phyloP scores from a whole-genome alignment of 169 alveolate species.

The Plasmodium adleri region DNA sequence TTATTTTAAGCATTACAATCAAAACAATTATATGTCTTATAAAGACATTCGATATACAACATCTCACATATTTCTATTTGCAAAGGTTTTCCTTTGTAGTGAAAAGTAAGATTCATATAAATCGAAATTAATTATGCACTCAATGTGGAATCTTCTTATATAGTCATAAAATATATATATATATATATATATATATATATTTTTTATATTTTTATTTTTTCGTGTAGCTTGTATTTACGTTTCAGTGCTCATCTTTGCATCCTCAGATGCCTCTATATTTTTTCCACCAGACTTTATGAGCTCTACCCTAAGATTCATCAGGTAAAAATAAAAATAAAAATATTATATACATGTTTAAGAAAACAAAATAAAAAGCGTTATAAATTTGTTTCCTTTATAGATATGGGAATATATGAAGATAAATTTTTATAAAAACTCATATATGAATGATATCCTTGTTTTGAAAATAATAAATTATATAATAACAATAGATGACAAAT shows the following conservation, averaged over 20 bases:
- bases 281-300: constrained; percentile 47
- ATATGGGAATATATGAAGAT: constrained; percentile 27
- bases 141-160: background rate
- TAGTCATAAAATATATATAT: background rate
- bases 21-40: background rate
- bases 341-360: background rate
- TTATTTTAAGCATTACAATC: background rate
- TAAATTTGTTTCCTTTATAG: constrained; percentile 1
- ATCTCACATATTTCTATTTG: constrained; percentile 32
- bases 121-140: background rate
- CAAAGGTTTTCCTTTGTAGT: constrained; percentile 14
- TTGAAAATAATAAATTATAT: constrained; percentile 45
- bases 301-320: constrained; percentile 46
- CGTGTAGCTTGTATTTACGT: constrained; percentile 12
- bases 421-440: constrained; percentile 8
- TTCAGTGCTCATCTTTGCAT: constrained; percentile 38
- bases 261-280: constrained; percentile 35
- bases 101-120: constrained; percentile 19
- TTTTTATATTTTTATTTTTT: background rate
- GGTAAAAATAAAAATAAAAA: constrained; percentile 6
- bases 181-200: background rate
- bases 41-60: constrained; percentile 26
- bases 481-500: constrained; percentile 34
- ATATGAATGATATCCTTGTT: constrained; percentile 22
- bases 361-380: background rate